Conservation (phyloP, 164 flowering plant species). For the Nelumbo lutea region DNA sequence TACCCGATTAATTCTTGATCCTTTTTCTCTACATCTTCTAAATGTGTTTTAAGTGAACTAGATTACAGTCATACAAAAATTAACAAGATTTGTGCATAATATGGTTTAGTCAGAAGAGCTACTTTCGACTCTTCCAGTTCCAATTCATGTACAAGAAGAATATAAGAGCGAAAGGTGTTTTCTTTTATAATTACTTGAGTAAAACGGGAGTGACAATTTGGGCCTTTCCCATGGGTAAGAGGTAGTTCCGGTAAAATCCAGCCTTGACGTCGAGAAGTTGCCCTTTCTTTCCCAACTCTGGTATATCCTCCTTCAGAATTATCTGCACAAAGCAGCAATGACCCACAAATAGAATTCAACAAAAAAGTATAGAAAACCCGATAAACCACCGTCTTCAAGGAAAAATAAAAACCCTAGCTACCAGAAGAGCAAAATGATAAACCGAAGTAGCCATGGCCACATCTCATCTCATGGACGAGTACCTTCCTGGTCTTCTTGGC, state of each 20-base stretch:
- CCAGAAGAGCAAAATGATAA: background rate
- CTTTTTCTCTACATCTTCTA: no score
- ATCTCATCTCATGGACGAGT: background rate
- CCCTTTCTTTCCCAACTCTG: slow-evolving; percentile 68
- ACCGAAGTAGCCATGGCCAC: background rate
- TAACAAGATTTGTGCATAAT: no score
- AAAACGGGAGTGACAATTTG: slow-evolving; percentile 63
- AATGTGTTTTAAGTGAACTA: no score
- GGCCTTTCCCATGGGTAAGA: slow-evolving; percentile 75
- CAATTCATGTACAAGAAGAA: background rate
- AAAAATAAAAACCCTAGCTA: background rate
- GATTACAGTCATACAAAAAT: no score
- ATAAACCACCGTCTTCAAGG: background rate
- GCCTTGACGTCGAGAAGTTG: slow-evolving; percentile 71
- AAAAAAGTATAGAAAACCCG: background rate
- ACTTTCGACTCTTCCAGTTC: background rate
- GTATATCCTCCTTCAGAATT: slow-evolving; percentile 77
- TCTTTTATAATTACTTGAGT: slow-evolving; percentile 46
- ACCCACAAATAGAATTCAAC: background rate
- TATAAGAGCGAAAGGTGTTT: background rate
- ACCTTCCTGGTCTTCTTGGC: slow-evolving; percentile 65
- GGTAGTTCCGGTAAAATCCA: slow-evolving; percentile 74
- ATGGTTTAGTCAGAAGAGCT: no score
- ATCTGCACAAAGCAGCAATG: slow-evolving; percentile 34
- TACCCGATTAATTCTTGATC: no score